Percentiles rank a stretch among this genome's conserved stretches.
Evolutionary conservation across 2,329 filamentous ascomycete genomes (phyloP).

Genomic region (Aspergillus ustus): DNA sequence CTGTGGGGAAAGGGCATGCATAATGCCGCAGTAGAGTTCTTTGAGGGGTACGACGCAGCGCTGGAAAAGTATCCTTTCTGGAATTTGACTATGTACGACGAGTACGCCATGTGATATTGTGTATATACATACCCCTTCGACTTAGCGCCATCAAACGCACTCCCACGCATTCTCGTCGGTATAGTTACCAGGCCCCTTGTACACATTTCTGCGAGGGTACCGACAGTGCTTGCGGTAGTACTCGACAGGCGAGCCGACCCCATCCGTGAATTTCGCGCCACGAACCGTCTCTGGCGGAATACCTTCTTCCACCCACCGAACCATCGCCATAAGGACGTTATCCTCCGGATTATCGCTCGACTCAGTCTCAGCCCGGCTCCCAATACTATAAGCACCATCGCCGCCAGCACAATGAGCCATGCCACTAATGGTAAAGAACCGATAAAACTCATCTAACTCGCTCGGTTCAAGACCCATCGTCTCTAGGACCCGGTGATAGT

Average conservation of each 20-base stretch:
- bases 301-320: conserved; percentile 55
- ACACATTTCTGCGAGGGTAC: conserved; percentile 40
- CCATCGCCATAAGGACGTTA: conserved; percentile 56
- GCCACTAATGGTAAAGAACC: conserved; percentile 59
- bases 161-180: conserved; percentile 41
- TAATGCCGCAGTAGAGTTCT: background rate
- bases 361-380: conserved; percentile 32
- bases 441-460: conserved; percentile 47
- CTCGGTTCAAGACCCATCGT: conserved; percentile 40
- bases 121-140: background rate
- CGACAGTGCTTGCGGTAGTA: conserved; percentile 55
- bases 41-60: background rate
- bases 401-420: conserved; percentile 56
- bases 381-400: conserved; percentile 50
- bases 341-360: conserved; percentile 39
- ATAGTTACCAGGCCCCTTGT: conserved; percentile 36
- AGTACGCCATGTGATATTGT: background rate
- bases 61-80: background rate
- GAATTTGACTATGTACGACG: background rate
- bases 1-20: no score
- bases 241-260: conserved; percentile 42
- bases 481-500: conserved; percentile 51
- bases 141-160: conserved; percentile 28
- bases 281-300: conserved; percentile 44
- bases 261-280: conserved; percentile 53